Evolutionary conservation across 352 stramenopile genomes (phyloP).

Genomic region (Phytophthora pinifolia): DNA sequence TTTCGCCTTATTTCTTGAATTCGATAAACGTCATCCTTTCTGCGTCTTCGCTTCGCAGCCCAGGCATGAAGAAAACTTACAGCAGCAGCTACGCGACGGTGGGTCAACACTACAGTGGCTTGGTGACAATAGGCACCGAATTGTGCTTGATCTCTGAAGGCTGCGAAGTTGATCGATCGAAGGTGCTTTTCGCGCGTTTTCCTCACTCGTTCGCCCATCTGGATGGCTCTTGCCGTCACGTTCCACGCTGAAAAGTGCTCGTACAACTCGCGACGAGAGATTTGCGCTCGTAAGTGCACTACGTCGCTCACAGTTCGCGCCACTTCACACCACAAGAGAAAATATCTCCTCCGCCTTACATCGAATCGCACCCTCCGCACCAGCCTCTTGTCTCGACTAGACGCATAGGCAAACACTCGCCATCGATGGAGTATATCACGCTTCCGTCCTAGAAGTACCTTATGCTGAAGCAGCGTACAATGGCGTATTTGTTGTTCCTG

Average conservation of each 20-base stretch:
- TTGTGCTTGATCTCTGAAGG: conserved; percentile 10
- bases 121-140: conserved; percentile 7
- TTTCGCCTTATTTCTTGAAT: conserved; percentile 13
- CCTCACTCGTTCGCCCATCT: conserved; percentile 10
- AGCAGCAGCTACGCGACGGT: conserved; percentile 11
- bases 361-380: conserved; percentile 22
- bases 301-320: conserved; percentile 12
- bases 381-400: conserved; percentile 11
- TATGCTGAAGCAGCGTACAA: conserved; percentile 5
- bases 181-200: conserved; percentile 2
- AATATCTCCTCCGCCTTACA: conserved; percentile 24
- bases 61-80: conserved; percentile 10
- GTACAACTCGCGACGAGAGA: conserved; percentile 9
- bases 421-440: conserved; percentile 19
- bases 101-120: conserved; percentile 1
- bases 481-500: conserved; percentile 5
- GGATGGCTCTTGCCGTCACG: conserved; percentile 15
- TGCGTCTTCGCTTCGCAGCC: conserved; percentile 9
- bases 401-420: conserved; percentile 16
- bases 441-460: conserved; percentile 7
- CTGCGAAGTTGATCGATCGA: conserved; percentile 15
- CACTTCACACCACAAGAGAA: conserved; percentile 33
- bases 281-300: conserved; percentile 11
- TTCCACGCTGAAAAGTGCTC: conserved; percentile 34
- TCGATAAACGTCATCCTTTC: conserved; percentile 6